Evolutionary conservation across 805 yeast genomes (phyloP).

Genomic region (Kodamaea leandrae): DNA sequence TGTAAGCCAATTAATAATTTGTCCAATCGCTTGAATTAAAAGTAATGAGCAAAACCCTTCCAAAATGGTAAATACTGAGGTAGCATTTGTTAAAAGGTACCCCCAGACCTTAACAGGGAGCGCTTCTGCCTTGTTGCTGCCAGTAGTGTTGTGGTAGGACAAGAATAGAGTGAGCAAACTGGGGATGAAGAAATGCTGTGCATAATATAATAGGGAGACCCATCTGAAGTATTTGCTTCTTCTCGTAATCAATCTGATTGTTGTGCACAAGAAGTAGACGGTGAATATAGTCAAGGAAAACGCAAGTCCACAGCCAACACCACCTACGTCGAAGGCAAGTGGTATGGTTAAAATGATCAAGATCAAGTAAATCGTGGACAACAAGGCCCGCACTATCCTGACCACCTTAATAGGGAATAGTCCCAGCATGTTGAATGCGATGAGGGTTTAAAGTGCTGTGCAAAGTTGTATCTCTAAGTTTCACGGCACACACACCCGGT

Average conservation of each 20-base stretch:
- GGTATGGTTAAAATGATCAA: slow-evolving; percentile 83
- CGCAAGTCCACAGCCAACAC: slow-evolving; percentile 83
- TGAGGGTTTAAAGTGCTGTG: background rate
- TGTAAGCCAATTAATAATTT: slow-evolving; percentile 70
- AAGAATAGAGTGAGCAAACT: slow-evolving; percentile 70
- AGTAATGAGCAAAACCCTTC: slow-evolving; percentile 93
- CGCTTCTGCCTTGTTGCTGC: slow-evolving; percentile 1
- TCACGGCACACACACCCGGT: too few species aligned
- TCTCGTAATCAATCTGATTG: slow-evolving; percentile 57
- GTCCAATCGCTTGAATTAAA: slow-evolving; percentile 90
- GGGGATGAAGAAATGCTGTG: slow-evolving; percentile 83
- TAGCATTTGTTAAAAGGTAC: slow-evolving; percentile 66
- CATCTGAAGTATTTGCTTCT: slow-evolving; percentile 42
- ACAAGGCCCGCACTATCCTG: slow-evolving; percentile 31
- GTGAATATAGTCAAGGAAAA: slow-evolving; percentile 62
- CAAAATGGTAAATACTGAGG: slow-evolving; percentile 82
- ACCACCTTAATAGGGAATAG: slow-evolving; percentile 2
- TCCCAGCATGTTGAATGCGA: background rate
- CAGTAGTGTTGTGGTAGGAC: slow-evolving; percentile 41
- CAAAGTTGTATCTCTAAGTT: too few species aligned
- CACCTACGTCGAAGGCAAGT: slow-evolving; percentile 91
- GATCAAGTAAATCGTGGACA: slow-evolving; percentile 60
- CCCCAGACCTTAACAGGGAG: slow-evolving; percentile 63
- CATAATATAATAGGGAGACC: slow-evolving; percentile 58
- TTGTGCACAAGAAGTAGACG: slow-evolving; percentile 69